phyloP scores from a whole-genome alignment of 2,329 filamentous ascomycete genomes.

The Ascochyta rabiei region DNA sequence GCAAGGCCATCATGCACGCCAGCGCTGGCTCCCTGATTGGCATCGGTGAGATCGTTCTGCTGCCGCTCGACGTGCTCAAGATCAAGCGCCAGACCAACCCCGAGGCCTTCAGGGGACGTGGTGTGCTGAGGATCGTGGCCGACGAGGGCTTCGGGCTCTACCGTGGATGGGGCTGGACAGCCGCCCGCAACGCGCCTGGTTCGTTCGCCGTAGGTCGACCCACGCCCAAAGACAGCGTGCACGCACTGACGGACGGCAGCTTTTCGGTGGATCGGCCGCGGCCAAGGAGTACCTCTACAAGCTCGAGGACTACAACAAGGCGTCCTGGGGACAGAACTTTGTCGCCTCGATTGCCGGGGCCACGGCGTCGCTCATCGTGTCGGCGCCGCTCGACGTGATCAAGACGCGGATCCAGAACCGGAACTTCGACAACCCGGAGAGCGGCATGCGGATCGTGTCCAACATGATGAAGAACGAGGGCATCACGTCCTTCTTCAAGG shows the following conservation, averaged over 20 bases:
- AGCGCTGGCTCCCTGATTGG: slow-evolving; percentile 94
- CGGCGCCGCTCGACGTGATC: slow-evolving; percentile 97
- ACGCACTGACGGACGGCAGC: slow-evolving; percentile 56
- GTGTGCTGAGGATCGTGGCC: slow-evolving; percentile 83
- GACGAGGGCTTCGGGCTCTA: slow-evolving; percentile 97
- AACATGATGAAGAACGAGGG: slow-evolving; percentile 96
- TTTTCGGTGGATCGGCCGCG: slow-evolving; percentile 96
- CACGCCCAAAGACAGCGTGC: background rate
- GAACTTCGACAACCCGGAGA: slow-evolving; percentile 98
- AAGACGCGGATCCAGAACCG: slow-evolving; percentile 98
- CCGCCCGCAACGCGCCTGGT: slow-evolving; percentile 92
- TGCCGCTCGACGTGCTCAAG: slow-evolving; percentile 96
- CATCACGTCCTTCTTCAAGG: slow-evolving; percentile 91
- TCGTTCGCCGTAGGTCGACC: slow-evolving; percentile 81
- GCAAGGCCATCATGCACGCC: slow-evolving; percentile 97
- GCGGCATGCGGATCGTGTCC: slow-evolving; percentile 85
- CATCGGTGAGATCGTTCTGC: slow-evolving; percentile 93
- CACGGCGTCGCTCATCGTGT: slow-evolving; percentile 92
- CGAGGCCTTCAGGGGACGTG: slow-evolving; percentile 93
- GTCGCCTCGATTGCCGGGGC: slow-evolving; percentile 94
- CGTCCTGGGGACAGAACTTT: slow-evolving; percentile 95
- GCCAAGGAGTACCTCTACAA: slow-evolving; percentile 96
- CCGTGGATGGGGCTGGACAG: slow-evolving; percentile 96
- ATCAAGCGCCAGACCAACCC: slow-evolving; percentile 99
- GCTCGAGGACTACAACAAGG: slow-evolving; percentile 93